Evolutionary conservation across 2,329 filamentous ascomycete genomes (phyloP).

Genomic region (Nigrospora sphaerica): DNA sequence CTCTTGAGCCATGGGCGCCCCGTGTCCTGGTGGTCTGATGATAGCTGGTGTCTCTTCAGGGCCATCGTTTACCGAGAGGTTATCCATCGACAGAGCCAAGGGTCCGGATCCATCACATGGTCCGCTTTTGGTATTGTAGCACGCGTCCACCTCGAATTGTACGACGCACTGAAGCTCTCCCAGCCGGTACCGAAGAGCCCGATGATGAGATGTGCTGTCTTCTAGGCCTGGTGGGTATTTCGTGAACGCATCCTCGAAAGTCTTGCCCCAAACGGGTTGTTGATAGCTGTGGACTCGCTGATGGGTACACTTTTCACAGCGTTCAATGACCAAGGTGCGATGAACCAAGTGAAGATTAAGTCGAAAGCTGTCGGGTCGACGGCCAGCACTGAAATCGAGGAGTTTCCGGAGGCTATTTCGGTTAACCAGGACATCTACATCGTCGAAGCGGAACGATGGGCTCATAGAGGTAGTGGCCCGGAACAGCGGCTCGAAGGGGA

Average conservation of each 20-base stretch:
- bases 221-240: no score
- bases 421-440: constrained; percentile 21
- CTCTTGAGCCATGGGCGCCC: neutral
- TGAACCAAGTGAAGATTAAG: constrained; percentile 6
- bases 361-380: constrained; percentile 8
- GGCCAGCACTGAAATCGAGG: constrained; percentile 13
- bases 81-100: neutral
- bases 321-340: constrained; percentile 10
- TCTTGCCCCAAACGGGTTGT: no score
- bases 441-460: constrained; percentile 13
- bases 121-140: neutral
- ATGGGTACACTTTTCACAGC: constrained; percentile 5
- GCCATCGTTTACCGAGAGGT: neutral
- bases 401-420: constrained; percentile 16
- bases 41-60: neutral
- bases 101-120: neutral
- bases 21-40: neutral
- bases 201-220: no score
- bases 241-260: no score
- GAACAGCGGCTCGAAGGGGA: constrained; percentile 21
- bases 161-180: no score
- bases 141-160: neutral
- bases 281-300: neutral
- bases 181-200: no score
- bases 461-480: constrained; percentile 15